Evolutionary conservation across 2,329 filamentous ascomycete genomes (phyloP).

Genomic region (Apiospora saccharicola): DNA sequence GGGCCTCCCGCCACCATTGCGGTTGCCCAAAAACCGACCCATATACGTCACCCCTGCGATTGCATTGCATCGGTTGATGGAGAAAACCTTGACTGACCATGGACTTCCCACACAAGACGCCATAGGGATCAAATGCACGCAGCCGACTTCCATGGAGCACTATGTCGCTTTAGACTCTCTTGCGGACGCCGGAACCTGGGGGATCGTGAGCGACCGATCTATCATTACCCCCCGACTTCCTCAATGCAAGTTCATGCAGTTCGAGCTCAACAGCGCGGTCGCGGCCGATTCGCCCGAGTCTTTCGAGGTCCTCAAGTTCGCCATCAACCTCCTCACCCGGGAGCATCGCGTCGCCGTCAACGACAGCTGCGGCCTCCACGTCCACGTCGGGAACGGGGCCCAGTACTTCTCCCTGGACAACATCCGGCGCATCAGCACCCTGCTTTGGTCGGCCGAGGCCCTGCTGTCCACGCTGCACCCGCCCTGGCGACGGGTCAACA

Average conservation of each 20-base stretch:
- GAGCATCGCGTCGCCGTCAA: constrained; percentile 29
- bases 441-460: constrained; percentile 31
- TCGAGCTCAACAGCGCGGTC: constrained; percentile 30
- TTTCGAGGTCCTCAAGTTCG: constrained; percentile 29
- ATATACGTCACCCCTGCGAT: neutral
- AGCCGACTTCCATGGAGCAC: neutral
- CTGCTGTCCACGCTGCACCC: constrained; percentile 29
- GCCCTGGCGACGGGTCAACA: constrained; percentile 25
- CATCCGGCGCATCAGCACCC: constrained; percentile 28
- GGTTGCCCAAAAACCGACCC: neutral
- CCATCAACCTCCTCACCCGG: constrained; percentile 24
- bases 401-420: constrained; percentile 27
- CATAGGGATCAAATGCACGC: neutral
- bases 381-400: constrained; percentile 33
- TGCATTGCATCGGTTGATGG: neutral
- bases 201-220: rapidly evolving
- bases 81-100: neutral
- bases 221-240: neutral
- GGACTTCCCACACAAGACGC: neutral
- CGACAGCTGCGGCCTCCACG: constrained; percentile 31
- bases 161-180: neutral
- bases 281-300: constrained; percentile 26
- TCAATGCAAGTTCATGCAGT: neutral
- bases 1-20: neutral
- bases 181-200: neutral